Conservation (phyloP, 495 filamentous ascomycete genomes). For the Geoglossum glabrum region DNA sequence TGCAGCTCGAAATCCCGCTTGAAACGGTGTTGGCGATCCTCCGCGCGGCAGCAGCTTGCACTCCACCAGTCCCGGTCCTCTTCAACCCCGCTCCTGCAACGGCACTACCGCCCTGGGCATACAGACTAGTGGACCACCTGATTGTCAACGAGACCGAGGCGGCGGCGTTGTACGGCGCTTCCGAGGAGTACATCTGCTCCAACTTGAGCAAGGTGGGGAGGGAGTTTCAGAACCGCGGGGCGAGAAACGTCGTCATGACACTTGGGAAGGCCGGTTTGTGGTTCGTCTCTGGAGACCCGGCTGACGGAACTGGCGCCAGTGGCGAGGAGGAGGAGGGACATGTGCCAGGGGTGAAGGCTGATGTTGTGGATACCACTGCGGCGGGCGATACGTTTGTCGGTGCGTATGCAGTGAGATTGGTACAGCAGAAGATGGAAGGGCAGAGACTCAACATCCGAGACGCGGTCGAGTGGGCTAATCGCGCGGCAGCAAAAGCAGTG, state of each 20-base stretch:
- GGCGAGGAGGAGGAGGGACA: neutral
- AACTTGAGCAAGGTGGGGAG: slow-evolving; percentile 23
- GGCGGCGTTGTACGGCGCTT: slow-evolving; percentile 38
- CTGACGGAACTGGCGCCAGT: too few relatives aligned
- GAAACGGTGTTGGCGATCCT: slow-evolving; percentile 49
- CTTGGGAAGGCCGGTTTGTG: slow-evolving; percentile 33
- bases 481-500: slow-evolving; percentile 56
- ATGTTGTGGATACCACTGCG: slow-evolving; percentile 81
- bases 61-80: slow-evolving; percentile 34
- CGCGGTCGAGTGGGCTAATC: slow-evolving; percentile 47
- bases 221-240: slow-evolving; percentile 44
- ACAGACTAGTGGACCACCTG: slow-evolving; percentile 49
- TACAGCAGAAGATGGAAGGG: slow-evolving; percentile 9
- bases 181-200: slow-evolving; percentile 24
- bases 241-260: slow-evolving; percentile 62
- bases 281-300: neutral
- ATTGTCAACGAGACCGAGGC: slow-evolving; percentile 89
- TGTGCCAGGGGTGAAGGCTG: slow-evolving; percentile 26
- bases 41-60: slow-evolving; percentile 21
- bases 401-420: slow-evolving; percentile 53
- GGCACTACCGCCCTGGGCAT: slow-evolving; percentile 44
- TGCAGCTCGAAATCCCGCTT: slow-evolving; percentile 78
- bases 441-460: slow-evolving; percentile 26
- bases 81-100: slow-evolving; percentile 61
- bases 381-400: slow-evolving; percentile 94